Evolutionary conservation across 2,329 filamentous ascomycete genomes (phyloP).

Genomic region (Paraphoma chrysanthemicola): DNA sequence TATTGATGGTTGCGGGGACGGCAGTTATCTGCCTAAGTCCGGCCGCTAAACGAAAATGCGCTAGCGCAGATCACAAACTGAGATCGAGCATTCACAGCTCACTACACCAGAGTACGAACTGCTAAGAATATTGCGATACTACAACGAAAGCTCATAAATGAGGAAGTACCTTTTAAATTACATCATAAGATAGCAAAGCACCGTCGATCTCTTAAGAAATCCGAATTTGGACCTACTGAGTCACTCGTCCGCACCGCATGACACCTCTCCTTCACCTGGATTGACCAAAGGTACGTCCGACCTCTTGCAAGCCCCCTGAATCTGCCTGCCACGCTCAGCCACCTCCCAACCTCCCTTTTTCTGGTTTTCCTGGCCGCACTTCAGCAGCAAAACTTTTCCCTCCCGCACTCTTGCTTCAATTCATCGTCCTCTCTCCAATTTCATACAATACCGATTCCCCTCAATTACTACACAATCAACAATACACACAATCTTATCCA

Average conservation of each 20-base stretch:
- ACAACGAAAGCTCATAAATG: background rate
- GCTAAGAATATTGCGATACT: constrained; percentile 8
- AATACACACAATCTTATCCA: background rate
- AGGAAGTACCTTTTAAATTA: background rate
- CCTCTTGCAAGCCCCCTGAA: background rate
- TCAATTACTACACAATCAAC: background rate
- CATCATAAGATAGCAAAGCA: too few relatives aligned
- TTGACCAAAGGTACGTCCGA: constrained; percentile 20
- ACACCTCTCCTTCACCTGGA: constrained; percentile 12
- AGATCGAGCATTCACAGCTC: constrained; percentile 12
- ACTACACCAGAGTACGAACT: constrained; percentile 6
- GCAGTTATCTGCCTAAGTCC: constrained; percentile 19
- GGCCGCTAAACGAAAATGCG: constrained; percentile 10
- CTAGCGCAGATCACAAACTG: constrained; percentile 26
- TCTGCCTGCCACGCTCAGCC: background rate
- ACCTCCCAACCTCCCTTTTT: constrained; percentile 10
- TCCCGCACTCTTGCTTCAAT: background rate
- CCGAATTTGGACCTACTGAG: background rate
- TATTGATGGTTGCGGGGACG: constrained; percentile 17
- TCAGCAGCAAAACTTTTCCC: constrained; percentile 1
- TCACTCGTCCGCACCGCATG: background rate
- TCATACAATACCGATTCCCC: background rate
- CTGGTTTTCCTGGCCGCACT: constrained; percentile 1
- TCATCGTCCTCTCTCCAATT: background rate
- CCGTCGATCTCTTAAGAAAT: background rate